These are phyloP conservation scores for Nemania serpens DNA, from an alignment of 2,329 filamentous ascomycete genomes.

Conservation along the genomic window DNA sequence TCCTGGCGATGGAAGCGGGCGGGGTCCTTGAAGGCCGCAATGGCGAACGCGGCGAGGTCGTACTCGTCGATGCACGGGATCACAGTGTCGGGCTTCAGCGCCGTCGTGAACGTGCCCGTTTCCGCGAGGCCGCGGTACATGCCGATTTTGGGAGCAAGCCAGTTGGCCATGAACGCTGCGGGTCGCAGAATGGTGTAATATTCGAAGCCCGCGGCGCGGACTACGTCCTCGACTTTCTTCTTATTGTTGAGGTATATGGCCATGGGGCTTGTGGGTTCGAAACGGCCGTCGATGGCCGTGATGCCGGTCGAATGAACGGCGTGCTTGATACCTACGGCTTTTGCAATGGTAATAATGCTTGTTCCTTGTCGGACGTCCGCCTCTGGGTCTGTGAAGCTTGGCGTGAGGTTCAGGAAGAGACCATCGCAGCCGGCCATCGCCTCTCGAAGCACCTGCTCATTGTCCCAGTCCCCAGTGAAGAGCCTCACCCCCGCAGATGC, in stretches of 20 bases:
- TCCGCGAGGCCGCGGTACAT: constrained; percentile 22
- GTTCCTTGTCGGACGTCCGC: constrained; percentile 22
- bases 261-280: not conserved
- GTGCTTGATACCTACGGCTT: constrained; percentile 30
- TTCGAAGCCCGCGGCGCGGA: constrained; percentile 22
- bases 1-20: constrained; percentile 46
- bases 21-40: constrained; percentile 42
- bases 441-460: constrained; percentile 15
- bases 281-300: not conserved
- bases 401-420: constrained; percentile 27
- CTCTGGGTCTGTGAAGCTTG: constrained; percentile 15
- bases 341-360: constrained; percentile 26
- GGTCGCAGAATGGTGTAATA: constrained; percentile 30
- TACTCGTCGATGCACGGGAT: constrained; percentile 26
- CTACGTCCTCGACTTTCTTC: constrained; percentile 18
- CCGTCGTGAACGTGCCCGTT: constrained; percentile 25
- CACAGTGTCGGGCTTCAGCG: constrained; percentile 18
- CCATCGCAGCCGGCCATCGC: constrained; percentile 29
- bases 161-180: constrained; percentile 32
- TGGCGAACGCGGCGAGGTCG: constrained; percentile 29
- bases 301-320: constrained; percentile 20
- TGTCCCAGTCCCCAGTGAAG: constrained; percentile 31
- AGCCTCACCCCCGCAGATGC: constrained; percentile 24
- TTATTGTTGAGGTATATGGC: constrained; percentile 20
- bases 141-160: constrained; percentile 28